phyloP scores from a whole-genome alignment of 1,284 basidiomycete species.

The Leccinum pseudoinsigne region DNA sequence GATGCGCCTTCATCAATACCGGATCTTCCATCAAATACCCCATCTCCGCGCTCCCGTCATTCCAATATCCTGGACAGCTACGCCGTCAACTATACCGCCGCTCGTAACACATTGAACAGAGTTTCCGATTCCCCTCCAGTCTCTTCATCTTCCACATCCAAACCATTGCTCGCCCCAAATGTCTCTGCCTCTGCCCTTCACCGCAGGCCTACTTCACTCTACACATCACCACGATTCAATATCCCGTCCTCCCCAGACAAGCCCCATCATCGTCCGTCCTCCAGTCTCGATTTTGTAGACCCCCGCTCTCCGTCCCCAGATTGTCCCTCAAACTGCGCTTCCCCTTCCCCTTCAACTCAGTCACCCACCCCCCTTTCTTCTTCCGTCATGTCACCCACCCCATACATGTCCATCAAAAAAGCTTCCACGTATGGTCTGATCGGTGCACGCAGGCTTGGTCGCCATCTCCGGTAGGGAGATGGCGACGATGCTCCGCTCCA shows the following conservation, averaged over 20 bases:
- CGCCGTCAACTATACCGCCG: constrained; percentile 14
- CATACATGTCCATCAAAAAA: constrained; percentile 67
- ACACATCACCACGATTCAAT: constrained; percentile 36
- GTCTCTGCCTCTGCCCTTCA: constrained; percentile 24
- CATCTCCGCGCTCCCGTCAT: constrained; percentile 36
- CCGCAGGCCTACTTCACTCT: constrained; percentile 52
- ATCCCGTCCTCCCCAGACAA: constrained; percentile 27
- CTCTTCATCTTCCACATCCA: constrained; percentile 19
- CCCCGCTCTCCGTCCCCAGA: constrained; percentile 19
- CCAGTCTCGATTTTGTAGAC: constrained; percentile 23
- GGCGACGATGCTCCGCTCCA: constrained; percentile 56
- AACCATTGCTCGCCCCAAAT: constrained; percentile 28
- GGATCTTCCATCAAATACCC: constrained; percentile 24
- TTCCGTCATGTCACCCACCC: constrained; percentile 42
- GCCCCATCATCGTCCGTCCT: constrained; percentile 13
- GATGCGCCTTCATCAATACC: constrained; percentile 22
- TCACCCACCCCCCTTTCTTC: constrained; percentile 34
- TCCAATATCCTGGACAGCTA: constrained; percentile 44
- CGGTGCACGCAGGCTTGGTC: constrained; percentile 60
- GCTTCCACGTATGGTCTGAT: constrained; percentile 58
- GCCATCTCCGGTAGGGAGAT: constrained; percentile 65
- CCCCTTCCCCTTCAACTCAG: constrained; percentile 17
- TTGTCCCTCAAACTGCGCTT: constrained; percentile 9
- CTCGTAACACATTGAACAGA: constrained; percentile 24
- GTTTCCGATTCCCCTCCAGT: constrained; percentile 16